Evolutionary conservation across 2,329 filamentous ascomycete species (phyloP).

Genomic region (Dactylellina drechsleri): DNA sequence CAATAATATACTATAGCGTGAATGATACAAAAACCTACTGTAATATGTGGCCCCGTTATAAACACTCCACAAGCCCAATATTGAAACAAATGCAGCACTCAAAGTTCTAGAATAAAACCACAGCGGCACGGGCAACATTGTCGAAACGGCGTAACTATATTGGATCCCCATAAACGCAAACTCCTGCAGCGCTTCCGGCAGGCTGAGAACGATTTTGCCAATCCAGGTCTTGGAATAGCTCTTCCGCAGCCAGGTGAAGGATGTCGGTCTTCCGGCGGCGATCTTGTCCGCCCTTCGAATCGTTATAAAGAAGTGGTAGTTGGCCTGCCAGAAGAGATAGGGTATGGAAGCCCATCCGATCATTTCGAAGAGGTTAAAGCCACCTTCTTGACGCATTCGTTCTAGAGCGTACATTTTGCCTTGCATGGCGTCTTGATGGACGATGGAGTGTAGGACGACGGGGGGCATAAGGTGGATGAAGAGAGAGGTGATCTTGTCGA

Average conservation of each 20-base stretch:
- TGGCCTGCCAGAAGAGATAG: conserved; percentile 90
- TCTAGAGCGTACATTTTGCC: conserved; percentile 71
- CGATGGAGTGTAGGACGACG: conserved; percentile 88
- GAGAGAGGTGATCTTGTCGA: conserved; percentile 97
- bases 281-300: conserved; percentile 96
- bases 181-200: conserved; percentile 82
- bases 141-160: conserved; percentile 87
- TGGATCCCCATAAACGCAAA: conserved; percentile 95
- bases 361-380: conserved; percentile 69
- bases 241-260: conserved; percentile 94
- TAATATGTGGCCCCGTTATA: conserved; percentile 98
- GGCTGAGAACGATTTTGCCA: conserved; percentile 81
- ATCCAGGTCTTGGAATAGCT: conserved; percentile 92
- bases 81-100: conserved; percentile 77
- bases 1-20: not conserved
- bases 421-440: conserved; percentile 73
- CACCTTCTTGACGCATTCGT: conserved; percentile 74
- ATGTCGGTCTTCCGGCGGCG: conserved; percentile 91
- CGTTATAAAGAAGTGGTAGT: conserved; percentile 94
- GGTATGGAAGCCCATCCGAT: conserved; percentile 92
- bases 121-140: conserved; percentile 91
- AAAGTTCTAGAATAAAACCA: conserved; percentile 93
- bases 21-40: conserved; percentile 62
- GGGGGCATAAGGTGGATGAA: conserved; percentile 99
- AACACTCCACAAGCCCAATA: conserved; percentile 92